Evolutionary conservation across 2,329 filamentous ascomycete genomes (phyloP).

Genomic region (Dryadomyces quercivorus): DNA sequence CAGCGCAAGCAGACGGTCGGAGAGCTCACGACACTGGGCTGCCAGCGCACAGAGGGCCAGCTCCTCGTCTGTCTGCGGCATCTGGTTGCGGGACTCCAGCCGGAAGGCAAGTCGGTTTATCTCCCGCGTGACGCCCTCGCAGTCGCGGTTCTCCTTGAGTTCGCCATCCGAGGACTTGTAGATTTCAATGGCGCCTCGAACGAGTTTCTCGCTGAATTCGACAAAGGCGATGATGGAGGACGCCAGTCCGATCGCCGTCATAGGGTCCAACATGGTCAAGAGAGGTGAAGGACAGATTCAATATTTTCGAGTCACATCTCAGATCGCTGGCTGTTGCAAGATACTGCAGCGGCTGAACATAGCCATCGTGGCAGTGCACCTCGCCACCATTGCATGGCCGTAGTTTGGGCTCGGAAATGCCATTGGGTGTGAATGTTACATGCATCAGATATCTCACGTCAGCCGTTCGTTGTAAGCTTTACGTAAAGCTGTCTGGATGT

Average conservation of each 20-base stretch:
- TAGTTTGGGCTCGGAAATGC: too few relatives aligned
- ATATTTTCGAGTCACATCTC: too few relatives aligned
- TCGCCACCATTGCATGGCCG: too few relatives aligned
- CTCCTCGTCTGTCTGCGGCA: not conserved
- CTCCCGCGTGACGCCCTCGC: not conserved
- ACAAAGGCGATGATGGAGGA: not conserved
- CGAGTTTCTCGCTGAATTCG: not conserved
- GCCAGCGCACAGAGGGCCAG: not conserved
- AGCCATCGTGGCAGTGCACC: too few relatives aligned
- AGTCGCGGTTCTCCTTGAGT: not conserved
- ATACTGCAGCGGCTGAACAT: too few relatives aligned
- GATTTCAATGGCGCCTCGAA: not conserved
- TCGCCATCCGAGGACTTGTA: not conserved
- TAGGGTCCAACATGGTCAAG: not conserved
- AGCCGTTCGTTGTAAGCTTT: too few relatives aligned
- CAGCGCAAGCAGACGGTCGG: constrained; percentile 1
- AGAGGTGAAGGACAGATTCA: too few relatives aligned
- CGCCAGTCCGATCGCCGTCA: not conserved
- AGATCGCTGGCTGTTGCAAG: too few relatives aligned
- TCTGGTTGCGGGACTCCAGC: not conserved
- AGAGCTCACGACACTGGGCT: not conserved
- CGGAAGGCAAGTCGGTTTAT: not conserved
- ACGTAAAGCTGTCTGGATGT: too few relatives aligned
- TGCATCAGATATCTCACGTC: too few relatives aligned
- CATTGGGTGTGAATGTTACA: too few relatives aligned